Conservation (phyloP, 805 yeast genomes). For the Metschnikowia proteae region DNA sequence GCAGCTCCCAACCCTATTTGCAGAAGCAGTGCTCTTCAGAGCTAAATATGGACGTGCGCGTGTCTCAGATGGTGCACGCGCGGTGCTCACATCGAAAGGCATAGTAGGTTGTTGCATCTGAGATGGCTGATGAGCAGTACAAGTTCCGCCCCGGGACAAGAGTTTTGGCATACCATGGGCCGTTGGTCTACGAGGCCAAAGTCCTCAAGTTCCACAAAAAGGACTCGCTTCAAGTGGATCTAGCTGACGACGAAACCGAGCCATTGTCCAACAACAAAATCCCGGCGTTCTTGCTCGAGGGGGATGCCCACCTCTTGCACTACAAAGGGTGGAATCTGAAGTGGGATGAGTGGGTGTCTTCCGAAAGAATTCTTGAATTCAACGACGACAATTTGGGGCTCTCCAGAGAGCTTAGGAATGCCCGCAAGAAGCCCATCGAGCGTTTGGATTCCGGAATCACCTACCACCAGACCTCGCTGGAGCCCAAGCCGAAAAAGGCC, state of each 20-base stretch:
- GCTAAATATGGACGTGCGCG: too few species aligned
- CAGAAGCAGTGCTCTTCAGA: too few species aligned
- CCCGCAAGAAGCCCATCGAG: slow-evolving; percentile 18
- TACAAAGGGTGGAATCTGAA: slow-evolving; percentile 93
- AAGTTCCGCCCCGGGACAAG: slow-evolving; percentile 20
- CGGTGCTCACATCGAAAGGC: background rate
- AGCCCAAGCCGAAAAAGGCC: slow-evolving; percentile 1
- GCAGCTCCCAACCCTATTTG: too few species aligned
- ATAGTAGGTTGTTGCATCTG: background rate
- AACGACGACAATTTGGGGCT: slow-evolving; percentile 64
- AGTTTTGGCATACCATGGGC: slow-evolving; percentile 83
- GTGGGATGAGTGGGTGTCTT: slow-evolving; percentile 95
- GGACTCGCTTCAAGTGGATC: slow-evolving; percentile 35
- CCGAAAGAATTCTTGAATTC: slow-evolving; percentile 61
- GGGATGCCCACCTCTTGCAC: slow-evolving; percentile 64
- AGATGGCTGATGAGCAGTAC: slow-evolving; percentile 4
- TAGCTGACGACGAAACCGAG: slow-evolving; percentile 39
- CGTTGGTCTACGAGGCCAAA: slow-evolving; percentile 84
- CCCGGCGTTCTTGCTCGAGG: slow-evolving; percentile 24
- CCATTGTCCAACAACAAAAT: slow-evolving; percentile 29
- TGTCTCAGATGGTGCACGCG: background rate
- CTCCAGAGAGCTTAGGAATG: slow-evolving; percentile 19
- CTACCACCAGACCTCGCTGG: slow-evolving; percentile 6
- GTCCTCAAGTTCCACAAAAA: slow-evolving; percentile 62
- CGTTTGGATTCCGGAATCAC: slow-evolving; percentile 13